These are phyloP conservation scores for Starmera quercuum DNA, from an alignment of 805 yeast species.

Conservation along the genomic window DNA sequence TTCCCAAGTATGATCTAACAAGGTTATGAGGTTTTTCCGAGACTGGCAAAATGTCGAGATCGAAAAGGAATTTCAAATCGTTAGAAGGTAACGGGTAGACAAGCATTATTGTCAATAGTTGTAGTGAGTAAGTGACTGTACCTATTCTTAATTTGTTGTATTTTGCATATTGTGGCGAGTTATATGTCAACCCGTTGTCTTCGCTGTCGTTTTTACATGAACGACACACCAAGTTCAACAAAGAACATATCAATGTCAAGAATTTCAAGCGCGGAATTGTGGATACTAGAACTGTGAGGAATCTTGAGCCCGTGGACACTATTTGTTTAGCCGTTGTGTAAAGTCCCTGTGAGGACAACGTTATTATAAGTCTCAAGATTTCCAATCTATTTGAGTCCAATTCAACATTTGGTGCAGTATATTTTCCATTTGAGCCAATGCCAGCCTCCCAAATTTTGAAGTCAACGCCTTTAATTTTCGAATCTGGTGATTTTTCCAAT, in stretches of 20 bases:
- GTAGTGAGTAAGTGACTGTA: slow-evolving; percentile 49
- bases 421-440: slow-evolving; percentile 37
- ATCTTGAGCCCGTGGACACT: slow-evolving; percentile 50
- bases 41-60: slow-evolving; percentile 20
- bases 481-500: slow-evolving; percentile 14
- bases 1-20: slow-evolving; percentile 44
- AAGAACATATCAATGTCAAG: slow-evolving; percentile 54
- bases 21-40: slow-evolving; percentile 35
- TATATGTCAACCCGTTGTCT: slow-evolving; percentile 38
- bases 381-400: slow-evolving; percentile 64
- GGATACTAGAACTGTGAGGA: slow-evolving; percentile 46
- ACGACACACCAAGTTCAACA: slow-evolving; percentile 56
- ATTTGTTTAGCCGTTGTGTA: slow-evolving; percentile 38
- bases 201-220: slow-evolving; percentile 31
- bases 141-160: slow-evolving; percentile 32
- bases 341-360: slow-evolving; percentile 54
- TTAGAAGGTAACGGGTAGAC: slow-evolving; percentile 57
- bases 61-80: slow-evolving; percentile 27
- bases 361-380: slow-evolving; percentile 50
- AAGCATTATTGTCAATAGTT: slow-evolving; percentile 52
- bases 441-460: slow-evolving; percentile 75
- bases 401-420: slow-evolving; percentile 27
- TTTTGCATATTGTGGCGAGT: slow-evolving; percentile 20
- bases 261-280: slow-evolving; percentile 40
- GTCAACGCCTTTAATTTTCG: slow-evolving; percentile 23